A percentile compares a stretch with the other conserved stretches of the same genome.
These are phyloP conservation scores for Apophysomyces variabilis DNA, from an alignment of 371 early-diverging fungal species.

Conservation along the genomic window DNA sequence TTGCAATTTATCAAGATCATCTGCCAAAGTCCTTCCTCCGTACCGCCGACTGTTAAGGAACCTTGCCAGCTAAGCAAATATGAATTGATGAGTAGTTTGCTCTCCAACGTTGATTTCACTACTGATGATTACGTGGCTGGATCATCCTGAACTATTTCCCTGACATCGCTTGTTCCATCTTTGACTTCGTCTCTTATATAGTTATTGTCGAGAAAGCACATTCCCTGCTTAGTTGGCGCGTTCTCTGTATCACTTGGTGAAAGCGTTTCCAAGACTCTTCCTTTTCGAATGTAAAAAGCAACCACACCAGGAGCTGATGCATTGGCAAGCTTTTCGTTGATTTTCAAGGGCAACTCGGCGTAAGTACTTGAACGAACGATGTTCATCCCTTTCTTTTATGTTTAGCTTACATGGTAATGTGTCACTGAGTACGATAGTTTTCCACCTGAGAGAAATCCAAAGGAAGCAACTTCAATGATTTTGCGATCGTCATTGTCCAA, in stretches of 20 bases:
- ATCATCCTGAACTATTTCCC: constrained; percentile 15
- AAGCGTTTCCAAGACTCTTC: constrained; percentile 21
- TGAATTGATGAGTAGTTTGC: background rate
- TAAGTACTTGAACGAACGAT: background rate
- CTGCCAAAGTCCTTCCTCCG: constrained; percentile 56
- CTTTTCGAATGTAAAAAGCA: constrained; percentile 46
- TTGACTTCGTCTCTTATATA: constrained; percentile 37
- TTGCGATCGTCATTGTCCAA: constrained; percentile 48
- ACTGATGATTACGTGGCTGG: constrained; percentile 3
- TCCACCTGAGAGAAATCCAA: constrained; percentile 58
- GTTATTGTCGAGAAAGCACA: constrained; percentile 36
- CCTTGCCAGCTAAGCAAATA: constrained; percentile 29
- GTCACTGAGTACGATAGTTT: constrained; percentile 41
- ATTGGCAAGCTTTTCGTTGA: constrained; percentile 18
- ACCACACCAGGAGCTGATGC: constrained; percentile 24
- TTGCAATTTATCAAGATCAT: constrained; percentile 55
- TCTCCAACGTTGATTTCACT: background rate
- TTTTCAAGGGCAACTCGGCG: too few species aligned
- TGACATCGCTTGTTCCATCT: constrained; percentile 31
- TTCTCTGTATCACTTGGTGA: background rate
- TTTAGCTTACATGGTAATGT: constrained; percentile 42
- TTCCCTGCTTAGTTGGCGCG: background rate
- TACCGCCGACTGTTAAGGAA: constrained; percentile 26
- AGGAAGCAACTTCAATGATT: constrained; percentile 46
- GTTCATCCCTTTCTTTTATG: background rate